These are phyloP conservation scores for Giardia muris DNA, from an alignment of 208 protist genomes.

Conservation along the genomic window DNA sequence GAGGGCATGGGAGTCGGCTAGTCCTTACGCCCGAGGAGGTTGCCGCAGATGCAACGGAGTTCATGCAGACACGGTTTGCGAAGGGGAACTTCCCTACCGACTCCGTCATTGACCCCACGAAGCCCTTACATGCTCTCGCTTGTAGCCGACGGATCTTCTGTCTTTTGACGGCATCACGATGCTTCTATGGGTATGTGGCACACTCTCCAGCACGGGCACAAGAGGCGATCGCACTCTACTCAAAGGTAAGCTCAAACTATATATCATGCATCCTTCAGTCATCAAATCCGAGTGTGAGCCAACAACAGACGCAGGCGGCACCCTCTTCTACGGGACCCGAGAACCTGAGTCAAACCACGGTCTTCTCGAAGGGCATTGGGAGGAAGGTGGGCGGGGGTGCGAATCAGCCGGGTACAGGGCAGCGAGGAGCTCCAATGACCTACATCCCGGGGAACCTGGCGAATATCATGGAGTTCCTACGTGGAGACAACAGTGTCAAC, in stretches of 20 bases:
- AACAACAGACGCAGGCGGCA: not conserved
- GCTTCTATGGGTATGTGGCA: not conserved
- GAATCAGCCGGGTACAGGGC: not conserved
- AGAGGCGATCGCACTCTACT: not conserved
- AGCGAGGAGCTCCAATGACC: not conserved
- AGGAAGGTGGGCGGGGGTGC: not conserved
- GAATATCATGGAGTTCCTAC: not conserved
- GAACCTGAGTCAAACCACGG: not conserved
- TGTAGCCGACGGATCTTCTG: not conserved
- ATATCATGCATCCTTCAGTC: not conserved
- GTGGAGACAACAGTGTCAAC: not conserved
- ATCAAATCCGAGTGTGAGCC: not conserved
- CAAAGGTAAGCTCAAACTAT: not conserved
- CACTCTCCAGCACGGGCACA: not conserved
- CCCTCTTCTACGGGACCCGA: not conserved
- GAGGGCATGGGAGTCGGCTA: no score
- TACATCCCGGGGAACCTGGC: not conserved
- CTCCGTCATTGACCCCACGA: not conserved
- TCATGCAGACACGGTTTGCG: not conserved
- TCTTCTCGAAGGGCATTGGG: not conserved
- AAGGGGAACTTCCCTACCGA: not conserved
- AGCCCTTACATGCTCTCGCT: not conserved
- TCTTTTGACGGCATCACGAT: not conserved
- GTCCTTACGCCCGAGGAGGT: not conserved
- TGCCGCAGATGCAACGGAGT: not conserved